A percentile compares a stretch with the other conserved stretches of the same genome.
phyloP scores from a whole-genome alignment of 1,284 basidiomycete species.

The Retiboletus flavoniger region DNA sequence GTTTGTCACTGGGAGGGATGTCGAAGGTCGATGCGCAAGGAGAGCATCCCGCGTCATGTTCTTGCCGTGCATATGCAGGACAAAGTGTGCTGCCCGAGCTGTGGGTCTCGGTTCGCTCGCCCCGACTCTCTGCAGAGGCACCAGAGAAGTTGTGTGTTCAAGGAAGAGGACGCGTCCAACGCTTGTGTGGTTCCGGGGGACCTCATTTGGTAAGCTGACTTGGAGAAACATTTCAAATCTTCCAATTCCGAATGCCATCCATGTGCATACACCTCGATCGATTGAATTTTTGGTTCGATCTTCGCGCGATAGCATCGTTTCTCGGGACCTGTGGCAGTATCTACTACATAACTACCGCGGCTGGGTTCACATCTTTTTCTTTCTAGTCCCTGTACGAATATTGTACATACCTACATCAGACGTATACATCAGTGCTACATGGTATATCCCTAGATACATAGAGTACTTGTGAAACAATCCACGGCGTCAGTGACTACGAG shows the following conservation, averaged over 20 bases:
- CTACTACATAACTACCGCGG: too few relatives aligned
- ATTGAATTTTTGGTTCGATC: too few relatives aligned
- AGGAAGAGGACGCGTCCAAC: neutral
- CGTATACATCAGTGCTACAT: neutral
- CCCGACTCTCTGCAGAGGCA: conserved; percentile 28
- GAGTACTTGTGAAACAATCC: neutral
- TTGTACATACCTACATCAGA: conserved; percentile 3
- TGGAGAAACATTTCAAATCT: neutral
- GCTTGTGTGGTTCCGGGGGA: neutral
- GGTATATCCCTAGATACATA: neutral
- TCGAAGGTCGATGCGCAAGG: conserved; percentile 19
- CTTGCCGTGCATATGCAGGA: conserved; percentile 22
- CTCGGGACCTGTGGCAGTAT: neutral
- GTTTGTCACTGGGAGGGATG: conserved; percentile 20
- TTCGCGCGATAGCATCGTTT: neutral
- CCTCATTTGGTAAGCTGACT: neutral
- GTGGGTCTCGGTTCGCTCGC: conserved; percentile 22
- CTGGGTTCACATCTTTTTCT: neutral
- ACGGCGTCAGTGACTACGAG: neutral
- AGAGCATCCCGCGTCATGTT: conserved; percentile 28
- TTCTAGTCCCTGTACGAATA: neutral
- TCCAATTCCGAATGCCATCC: neutral
- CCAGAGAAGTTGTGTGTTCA: conserved; percentile 12
- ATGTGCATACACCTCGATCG: neutral
- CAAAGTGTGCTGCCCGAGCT: conserved; percentile 20